phyloP scores from a whole-genome alignment of 352 stramenopile species.

The Peronosclerospora sorghi region DNA sequence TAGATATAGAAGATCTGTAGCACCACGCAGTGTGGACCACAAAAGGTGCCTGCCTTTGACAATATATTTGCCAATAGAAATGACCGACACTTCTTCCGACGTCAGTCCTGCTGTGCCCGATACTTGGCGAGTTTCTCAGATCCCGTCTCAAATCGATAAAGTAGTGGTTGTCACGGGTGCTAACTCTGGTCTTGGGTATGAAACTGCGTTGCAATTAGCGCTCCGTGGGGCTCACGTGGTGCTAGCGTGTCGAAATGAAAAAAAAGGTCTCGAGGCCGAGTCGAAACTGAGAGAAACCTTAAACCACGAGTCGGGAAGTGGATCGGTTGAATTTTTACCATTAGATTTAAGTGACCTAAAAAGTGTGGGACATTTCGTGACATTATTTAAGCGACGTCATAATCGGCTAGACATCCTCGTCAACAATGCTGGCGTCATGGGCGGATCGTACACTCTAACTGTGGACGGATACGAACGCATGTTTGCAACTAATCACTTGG shows the following conservation, averaged over 20 bases:
- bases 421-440: conserved; percentile 60
- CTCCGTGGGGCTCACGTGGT: conserved; percentile 24
- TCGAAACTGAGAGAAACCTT: conserved; percentile 11
- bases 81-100: neutral
- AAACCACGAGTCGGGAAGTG: neutral
- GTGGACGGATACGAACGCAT: conserved; percentile 36
- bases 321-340: conserved; percentile 31
- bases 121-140: conserved; percentile 18
- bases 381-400: conserved; percentile 14
- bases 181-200: conserved; percentile 30
- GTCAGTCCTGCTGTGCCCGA: neutral
- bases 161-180: conserved; percentile 29
- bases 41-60: too few relatives aligned
- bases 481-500: conserved; percentile 54
- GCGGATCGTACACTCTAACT: conserved; percentile 18
- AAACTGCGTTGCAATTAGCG: conserved; percentile 25
- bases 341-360: conserved; percentile 29
- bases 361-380: conserved; percentile 25
- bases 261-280: conserved; percentile 5
- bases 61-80: too few relatives aligned
- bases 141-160: conserved; percentile 17
- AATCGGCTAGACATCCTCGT: conserved; percentile 40
- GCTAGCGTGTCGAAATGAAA: conserved; percentile 23
- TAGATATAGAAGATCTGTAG: too few relatives aligned
- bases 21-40: too few relatives aligned